Percentiles rank a stretch among this genome's conserved stretches.
Evolutionary conservation across 306 rosid genomes (phyloP).

Genomic region (Cicer arietinum): DNA sequence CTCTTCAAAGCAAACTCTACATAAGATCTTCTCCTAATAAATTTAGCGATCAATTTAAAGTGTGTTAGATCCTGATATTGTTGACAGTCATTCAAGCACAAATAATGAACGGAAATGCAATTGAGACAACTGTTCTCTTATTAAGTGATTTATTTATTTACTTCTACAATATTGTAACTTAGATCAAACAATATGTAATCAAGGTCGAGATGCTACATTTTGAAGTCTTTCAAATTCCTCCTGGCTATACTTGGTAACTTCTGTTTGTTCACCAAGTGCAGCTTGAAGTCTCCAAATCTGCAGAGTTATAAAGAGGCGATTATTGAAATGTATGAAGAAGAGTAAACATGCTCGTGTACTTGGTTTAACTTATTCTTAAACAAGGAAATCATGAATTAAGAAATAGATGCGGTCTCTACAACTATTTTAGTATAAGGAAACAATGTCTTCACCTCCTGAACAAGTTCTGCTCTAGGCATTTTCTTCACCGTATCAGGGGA

Average conservation of each 20-base stretch:
- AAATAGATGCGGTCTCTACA: background rate
- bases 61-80: constrained; percentile 7
- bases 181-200: background rate
- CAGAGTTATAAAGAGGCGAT: constrained; percentile 28
- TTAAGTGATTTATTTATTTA: background rate
- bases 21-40: constrained; percentile 84
- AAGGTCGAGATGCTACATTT: constrained; percentile 54
- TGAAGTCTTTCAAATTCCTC: constrained; percentile 89
- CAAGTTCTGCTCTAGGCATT: constrained; percentile 87
- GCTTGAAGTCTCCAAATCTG: constrained; percentile 94
- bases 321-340: constrained; percentile 23
- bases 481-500: constrained; percentile 86
- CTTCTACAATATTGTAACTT: background rate
- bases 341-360: background rate
- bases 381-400: background rate
- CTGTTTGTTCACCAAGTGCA: constrained; percentile 86
- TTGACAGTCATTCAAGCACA: constrained; percentile 31
- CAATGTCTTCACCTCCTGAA: constrained; percentile 70
- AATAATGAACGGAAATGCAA: constrained; percentile 11
- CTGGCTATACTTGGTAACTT: constrained; percentile 73
- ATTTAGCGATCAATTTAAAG: constrained; percentile 40
- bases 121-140: background rate
- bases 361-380: constrained; percentile 26
- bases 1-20: constrained; percentile 88
- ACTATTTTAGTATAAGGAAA: constrained; percentile 12